Percentiles rank a stretch among this genome's conserved stretches.
Conservation (phyloP, 345 rosid genomes). For the Adansonia digitata region DNA sequence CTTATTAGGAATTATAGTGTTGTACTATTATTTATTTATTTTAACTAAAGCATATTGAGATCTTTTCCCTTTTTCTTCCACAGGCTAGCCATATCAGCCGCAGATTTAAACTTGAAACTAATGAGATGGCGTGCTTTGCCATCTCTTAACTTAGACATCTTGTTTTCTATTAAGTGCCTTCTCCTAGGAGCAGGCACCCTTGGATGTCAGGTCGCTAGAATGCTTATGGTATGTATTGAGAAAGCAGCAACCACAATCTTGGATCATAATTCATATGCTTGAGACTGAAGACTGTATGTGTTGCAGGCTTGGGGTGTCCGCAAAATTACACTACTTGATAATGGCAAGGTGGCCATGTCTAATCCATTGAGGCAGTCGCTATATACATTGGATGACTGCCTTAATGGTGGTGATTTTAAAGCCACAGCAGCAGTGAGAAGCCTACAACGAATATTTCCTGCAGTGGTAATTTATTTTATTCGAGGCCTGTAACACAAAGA, state of each 20-base stretch:
- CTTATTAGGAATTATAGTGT: background rate
- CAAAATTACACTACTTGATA: conserved; percentile 82
- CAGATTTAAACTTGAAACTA: conserved; percentile 88
- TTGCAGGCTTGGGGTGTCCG: conserved; percentile 91
- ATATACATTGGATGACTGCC: conserved; percentile 82
- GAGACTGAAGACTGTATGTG: conserved; percentile 19
- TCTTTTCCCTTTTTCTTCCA: background rate
- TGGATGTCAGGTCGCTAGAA: conserved; percentile 96
- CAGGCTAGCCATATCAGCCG: conserved; percentile 89
- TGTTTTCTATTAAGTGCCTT: conserved; percentile 81
- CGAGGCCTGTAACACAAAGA: background rate
- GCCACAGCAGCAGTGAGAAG: conserved; percentile 82
- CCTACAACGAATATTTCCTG: conserved; percentile 80
- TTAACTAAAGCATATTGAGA: conserved; percentile 10
- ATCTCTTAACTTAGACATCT: conserved; percentile 62
- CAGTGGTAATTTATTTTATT: conserved; percentile 50
- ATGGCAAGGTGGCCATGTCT: conserved; percentile 92
- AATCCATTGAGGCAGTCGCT: conserved; percentile 95
- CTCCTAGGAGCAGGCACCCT: conserved; percentile 97
- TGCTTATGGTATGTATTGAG: conserved; percentile 64
- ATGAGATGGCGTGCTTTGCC: conserved; percentile 99
- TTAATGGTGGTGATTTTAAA: conserved; percentile 78
- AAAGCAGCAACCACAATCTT: background rate
- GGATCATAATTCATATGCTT: background rate
- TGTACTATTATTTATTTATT: conserved; percentile 10